Evolutionary conservation across 1,284 basidiomycete genomes (phyloP).

Genomic region (Coniferiporia weirii): DNA sequence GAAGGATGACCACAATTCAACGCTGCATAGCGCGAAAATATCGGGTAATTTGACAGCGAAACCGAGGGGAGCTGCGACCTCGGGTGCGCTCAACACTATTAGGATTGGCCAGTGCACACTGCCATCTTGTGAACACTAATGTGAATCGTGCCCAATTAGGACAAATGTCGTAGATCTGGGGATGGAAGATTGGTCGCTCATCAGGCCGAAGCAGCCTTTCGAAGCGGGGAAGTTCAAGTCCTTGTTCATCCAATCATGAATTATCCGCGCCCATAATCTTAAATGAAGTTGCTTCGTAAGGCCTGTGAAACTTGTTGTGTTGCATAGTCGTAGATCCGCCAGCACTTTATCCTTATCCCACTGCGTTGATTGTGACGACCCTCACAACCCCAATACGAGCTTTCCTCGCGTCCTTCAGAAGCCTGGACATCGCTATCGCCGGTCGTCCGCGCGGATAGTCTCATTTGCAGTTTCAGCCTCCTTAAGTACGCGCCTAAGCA

Average conservation of each 20-base stretch:
- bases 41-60: no score
- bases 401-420: background rate
- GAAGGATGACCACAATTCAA: no score
- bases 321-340: background rate
- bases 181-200: no score
- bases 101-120: no score
- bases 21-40: no score
- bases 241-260: background rate
- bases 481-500: conserved; percentile 51
- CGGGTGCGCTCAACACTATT: no score
- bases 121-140: no score
- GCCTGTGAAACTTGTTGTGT: background rate
- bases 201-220: no score
- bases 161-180: no score
- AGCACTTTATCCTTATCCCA: background rate
- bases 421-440: conserved; percentile 1
- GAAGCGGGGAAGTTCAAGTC: no score
- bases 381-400: background rate
- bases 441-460: background rate
- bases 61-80: no score
- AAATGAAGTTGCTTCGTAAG: background rate
- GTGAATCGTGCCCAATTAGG: no score
- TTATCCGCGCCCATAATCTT: background rate
- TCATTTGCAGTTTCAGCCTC: conserved; percentile 4
- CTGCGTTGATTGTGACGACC: background rate